These are phyloP conservation scores for Geopyxis carbonaria DNA, from an alignment of 495 filamentous ascomycete species.

Conservation along the genomic window DNA sequence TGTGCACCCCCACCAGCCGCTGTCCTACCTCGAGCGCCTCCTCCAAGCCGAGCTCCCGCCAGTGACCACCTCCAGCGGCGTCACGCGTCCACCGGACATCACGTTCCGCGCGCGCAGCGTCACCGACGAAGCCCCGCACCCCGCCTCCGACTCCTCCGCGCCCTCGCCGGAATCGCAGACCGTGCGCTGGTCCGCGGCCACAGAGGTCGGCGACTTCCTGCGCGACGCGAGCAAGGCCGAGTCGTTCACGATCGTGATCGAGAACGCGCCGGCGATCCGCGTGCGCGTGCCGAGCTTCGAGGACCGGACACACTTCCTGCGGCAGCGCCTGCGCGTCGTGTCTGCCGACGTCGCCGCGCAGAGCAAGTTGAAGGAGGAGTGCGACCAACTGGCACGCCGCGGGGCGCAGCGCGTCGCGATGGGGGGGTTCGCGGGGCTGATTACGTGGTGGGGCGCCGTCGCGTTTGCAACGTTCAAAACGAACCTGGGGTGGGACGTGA, in stretches of 20 bases:
- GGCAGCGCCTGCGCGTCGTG: constrained; percentile 54
- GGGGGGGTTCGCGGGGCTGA: constrained; percentile 52
- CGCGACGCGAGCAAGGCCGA: constrained; percentile 68
- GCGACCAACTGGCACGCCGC: constrained; percentile 57
- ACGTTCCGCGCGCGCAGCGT: constrained; percentile 60
- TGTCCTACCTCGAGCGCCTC: constrained; percentile 79
- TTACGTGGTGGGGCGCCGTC: constrained; percentile 65
- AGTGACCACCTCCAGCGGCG: constrained; percentile 38
- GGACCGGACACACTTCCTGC: constrained; percentile 75
- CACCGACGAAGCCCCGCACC: constrained; percentile 39
- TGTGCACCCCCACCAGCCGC: constrained; percentile 78
- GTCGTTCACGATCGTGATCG: constrained; percentile 73
- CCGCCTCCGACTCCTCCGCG: constrained; percentile 50
- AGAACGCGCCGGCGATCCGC: constrained; percentile 27
- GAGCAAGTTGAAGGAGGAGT: constrained; percentile 60
- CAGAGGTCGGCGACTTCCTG: constrained; percentile 90
- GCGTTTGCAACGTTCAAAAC: constrained; percentile 67
- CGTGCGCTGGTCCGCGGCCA: constrained; percentile 79
- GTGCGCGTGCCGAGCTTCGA: constrained; percentile 74
- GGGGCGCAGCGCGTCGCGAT: constrained; percentile 66
- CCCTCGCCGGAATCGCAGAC: constrained; percentile 28
- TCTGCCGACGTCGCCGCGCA: constrained; percentile 47
- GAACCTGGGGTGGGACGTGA: constrained; percentile 69
- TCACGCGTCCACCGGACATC: constrained; percentile 50
- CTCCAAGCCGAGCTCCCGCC: constrained; percentile 77